Evolutionary conservation across 208 protist species (phyloP), one percentile per base, ranked within the genome.

Genomic region (Leishmania martiniquensis): DNA sequence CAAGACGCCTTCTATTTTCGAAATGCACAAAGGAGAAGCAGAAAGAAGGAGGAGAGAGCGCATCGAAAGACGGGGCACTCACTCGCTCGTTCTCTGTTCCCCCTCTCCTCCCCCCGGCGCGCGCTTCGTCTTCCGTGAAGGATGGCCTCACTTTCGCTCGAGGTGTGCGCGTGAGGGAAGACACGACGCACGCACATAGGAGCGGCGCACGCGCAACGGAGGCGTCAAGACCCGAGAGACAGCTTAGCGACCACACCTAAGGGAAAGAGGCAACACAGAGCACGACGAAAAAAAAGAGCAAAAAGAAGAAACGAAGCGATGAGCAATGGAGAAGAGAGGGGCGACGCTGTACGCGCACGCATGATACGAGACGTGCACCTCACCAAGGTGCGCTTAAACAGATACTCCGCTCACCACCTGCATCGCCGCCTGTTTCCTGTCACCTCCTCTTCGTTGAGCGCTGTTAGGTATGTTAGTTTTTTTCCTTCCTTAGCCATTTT

Each of bases 371-470:
- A 29, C 57, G 29, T 29, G 34, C n/a, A 0, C 57, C 2, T 62
- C 29, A 29, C 20, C 57, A 34, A 9, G 10, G 29, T 20, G 57
- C 57, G 5, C 57, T 62, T 62, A 45, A 74, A 74, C 44, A n/a
- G 44, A 25, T 25, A 55, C 17, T 34, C 39, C 51, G 59, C 25
- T 54, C 20, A 59, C 20, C 10, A 47, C 57, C 47, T 57, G 72
- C 42, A 7, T 57, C 44, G 42, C 34, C 65, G 72, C 57, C 32
- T 77, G 70, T 75, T 87, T 78, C 63, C 39, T 73, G 52, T 62
- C 3, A 7, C 13, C 34, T 62, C 7, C 4, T 62, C 34, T 62
- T 37, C 29, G 4, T 37, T 13, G 1, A 3, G 13, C 12, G 54
- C 54, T 0, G 29, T 34, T 29, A 10, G 49, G 7, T 62, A 29